Base-by-base conservation (phyloP, 306 rosid species). In the Calophaca sinica region DNA sequence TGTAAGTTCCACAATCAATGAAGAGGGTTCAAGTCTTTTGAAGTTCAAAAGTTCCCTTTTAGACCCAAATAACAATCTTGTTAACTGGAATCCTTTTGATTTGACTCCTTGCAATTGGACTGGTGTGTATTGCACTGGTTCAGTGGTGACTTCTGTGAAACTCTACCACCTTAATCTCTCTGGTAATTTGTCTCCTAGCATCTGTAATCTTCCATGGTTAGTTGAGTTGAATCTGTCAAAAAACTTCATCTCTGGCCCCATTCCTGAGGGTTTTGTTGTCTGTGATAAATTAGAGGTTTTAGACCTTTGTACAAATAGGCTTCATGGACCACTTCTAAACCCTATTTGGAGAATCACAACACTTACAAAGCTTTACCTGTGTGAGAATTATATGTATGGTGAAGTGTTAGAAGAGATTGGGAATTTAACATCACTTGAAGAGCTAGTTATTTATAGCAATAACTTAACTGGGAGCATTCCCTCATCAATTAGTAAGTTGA, bases 271-370 rank as follows among this genome's bases (percentile, higher is more conserved):
- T 72, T 76, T 90, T 75, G 84, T 62, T 68, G 35, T 73, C 15
- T 90, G 96, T 59, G 78, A 36, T 80, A 82, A 84, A 62, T 82
- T 90, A 20, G 86, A 85, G 86, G 67, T 83, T 55, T 72, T 90
- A 68, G 96, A 90, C 87, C 86, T 90, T 53, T 88, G 93, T 79
- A 90, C 96, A 39, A 90, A 90, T 84, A 85, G 93, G 86, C 82
- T 88, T 66, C 91, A 88, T 61, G 93, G 86, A 14, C 80, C 82
- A 79, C 63, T 90, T 54, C 76, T 70, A 32, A 65, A 57, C 14
- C 80, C 88, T 57, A 69, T 90, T 35, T 78, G 76, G 78, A 67
- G 80, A 72, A 80, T 88, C 61, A 76, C 74, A 72, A 78, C 65
- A 44, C 88, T 90, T 72, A 82, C 60, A 54, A 86, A 85, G 81